phyloP scores from a whole-genome alignment of 2,329 filamentous ascomycete species.

The Ophiognomonia clavigignenti-juglandacearum region DNA sequence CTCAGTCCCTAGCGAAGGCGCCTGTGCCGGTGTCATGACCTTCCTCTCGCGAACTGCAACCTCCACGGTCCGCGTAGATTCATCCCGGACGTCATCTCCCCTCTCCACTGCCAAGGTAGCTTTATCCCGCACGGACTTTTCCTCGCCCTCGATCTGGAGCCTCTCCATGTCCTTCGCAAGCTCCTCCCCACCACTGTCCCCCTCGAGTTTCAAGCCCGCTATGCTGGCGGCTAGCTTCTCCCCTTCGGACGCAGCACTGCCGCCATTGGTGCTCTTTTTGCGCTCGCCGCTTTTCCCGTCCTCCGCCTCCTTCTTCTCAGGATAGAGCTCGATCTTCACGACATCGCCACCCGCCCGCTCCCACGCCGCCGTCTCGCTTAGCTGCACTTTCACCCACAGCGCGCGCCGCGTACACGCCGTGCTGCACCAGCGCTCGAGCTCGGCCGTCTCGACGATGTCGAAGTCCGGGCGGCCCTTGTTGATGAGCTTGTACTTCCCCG shows the following conservation, averaged over 20 bases:
- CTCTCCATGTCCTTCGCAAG: conserved; percentile 33
- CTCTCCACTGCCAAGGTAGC: conserved; percentile 48
- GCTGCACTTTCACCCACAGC: conserved; percentile 82
- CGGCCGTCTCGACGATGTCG: conserved; percentile 64
- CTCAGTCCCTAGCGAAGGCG: conserved; percentile 30
- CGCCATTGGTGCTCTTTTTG: no score
- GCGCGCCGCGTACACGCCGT: conserved; percentile 72
- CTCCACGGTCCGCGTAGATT: conserved; percentile 32
- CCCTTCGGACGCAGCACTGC: no score
- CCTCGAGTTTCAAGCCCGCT: not conserved
- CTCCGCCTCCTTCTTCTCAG: conserved; percentile 58
- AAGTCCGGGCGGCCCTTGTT: conserved; percentile 47
- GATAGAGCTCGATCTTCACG: conserved; percentile 50
- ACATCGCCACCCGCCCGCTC: conserved; percentile 63
- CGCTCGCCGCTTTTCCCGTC: conserved; percentile 34
- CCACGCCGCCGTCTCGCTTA: conserved; percentile 82
- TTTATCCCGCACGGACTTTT: conserved; percentile 33
- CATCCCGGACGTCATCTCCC: conserved; percentile 26
- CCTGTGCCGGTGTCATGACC: conserved; percentile 32
- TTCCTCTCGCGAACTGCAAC: conserved; percentile 50
- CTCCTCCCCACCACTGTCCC: conserved; percentile 13
- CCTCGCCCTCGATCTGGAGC: conserved; percentile 40
- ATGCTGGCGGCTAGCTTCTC: no score
- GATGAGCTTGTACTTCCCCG: conserved; percentile 65
- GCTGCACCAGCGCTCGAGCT: conserved; percentile 85